Evolutionary conservation across 306 rosid species (phyloP).

Genomic region (Prunus mongolica): DNA sequence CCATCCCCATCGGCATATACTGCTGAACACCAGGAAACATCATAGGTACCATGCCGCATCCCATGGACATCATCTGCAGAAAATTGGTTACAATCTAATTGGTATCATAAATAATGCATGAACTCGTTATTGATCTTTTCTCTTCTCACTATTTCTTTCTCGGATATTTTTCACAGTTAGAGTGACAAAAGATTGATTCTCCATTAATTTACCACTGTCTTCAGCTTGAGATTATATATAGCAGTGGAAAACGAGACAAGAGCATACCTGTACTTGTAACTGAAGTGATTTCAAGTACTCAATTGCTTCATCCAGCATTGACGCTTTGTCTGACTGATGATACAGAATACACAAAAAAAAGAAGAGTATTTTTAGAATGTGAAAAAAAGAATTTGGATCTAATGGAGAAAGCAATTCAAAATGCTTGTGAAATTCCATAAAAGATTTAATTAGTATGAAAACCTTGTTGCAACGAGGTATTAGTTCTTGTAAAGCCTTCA

Average conservation of each 20-base stretch:
- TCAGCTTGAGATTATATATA: background rate
- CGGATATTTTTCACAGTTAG: background rate
- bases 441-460: background rate
- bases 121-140: background rate
- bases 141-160: no score
- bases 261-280: conserved; percentile 75
- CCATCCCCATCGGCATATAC: conserved; percentile 70
- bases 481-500: conserved; percentile 83
- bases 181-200: background rate
- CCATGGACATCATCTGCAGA: conserved; percentile 92
- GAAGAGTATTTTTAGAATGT: background rate
- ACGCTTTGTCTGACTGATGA: conserved; percentile 77
- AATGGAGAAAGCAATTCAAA: background rate
- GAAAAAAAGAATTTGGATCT: conserved; percentile 1
- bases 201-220: background rate
- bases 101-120: conserved; percentile 19
- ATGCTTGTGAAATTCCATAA: background rate
- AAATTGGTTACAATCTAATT: conserved; percentile 16
- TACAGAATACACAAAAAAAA: conserved; percentile 11
- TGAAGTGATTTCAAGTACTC: conserved; percentile 83
- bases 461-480: conserved; percentile 91
- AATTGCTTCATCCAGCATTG: conserved; percentile 93
- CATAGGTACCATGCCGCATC: conserved; percentile 82
- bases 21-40: conserved; percentile 73
- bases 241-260: background rate